Evolutionary conservation across 176 grass and related monocot species (phyloP), one percentile per base, ranked within the genome.

Genomic region (Oryza australiensis): DNA sequence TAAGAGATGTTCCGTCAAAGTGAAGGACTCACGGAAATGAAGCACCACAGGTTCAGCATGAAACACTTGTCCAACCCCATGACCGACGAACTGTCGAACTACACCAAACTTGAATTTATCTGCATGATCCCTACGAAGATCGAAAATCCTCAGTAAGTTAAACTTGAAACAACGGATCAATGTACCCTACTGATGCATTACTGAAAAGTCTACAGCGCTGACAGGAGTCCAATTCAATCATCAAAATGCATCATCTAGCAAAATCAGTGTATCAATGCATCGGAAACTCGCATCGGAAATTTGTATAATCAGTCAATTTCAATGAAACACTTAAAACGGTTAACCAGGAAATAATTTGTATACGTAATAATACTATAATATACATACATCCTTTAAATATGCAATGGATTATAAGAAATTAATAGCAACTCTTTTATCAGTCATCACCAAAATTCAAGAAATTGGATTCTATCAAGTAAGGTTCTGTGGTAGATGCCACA

Each of bases 41-140:
- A 94, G 82, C 34, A 98, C 80, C 27, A 86, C 88, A 76, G 90
- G 92, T 70, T 93, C 90, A 75, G 92, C 90, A 90, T 98, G 95
- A 48, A 98, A 98, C 64, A 94, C 92, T 89, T 71, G 74, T 37
- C 95, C 95, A 65, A 98, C 90, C 23, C 95, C 95, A 83, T 98
- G 95, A 20, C 95, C 95, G 0, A 98, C 86, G 90, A 98, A 98
- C 7, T 93, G 84, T 29, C 60, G 84, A 89, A 94, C 92, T 66
- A 98, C 88, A 71, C 92, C 88, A 80, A 82, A 94, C 60, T 80
- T 86, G 81, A 86, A 94, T 90, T 94, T 98, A 77, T 91, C 88
- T 80, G 90, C 92, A 88, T 93, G 88, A 76, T 90, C 78, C 79
- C 95, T 98, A 77, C 32, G 92, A 78, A 87, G 66, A 76, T 75